phyloP scores from a whole-genome alignment of 768 basidiomycete species.

The Suillus lakei region DNA sequence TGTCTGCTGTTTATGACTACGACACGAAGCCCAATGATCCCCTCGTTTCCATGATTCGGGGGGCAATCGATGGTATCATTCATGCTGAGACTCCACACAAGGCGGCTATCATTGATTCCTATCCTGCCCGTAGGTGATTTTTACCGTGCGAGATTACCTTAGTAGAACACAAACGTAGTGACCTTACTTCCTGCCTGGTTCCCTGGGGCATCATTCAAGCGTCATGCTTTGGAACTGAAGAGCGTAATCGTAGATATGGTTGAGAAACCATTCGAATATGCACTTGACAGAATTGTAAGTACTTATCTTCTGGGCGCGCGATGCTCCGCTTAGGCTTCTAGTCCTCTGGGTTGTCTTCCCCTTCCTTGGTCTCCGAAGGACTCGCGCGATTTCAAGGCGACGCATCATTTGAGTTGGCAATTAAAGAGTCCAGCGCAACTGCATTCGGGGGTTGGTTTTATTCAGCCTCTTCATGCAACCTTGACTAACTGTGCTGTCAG shows the following conservation, averaged over 20 bases:
- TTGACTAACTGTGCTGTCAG: background rate
- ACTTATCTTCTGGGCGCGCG: background rate
- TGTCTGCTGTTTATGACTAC: conserved; percentile 43
- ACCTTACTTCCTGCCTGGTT: conserved; percentile 52
- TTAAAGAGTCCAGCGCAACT: conserved; percentile 14
- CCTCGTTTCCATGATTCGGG: conserved; percentile 41
- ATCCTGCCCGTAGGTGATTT: conserved; percentile 27
- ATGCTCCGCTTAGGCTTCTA: conserved; percentile 12
- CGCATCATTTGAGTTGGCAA: conserved; percentile 3
- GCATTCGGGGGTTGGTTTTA: conserved; percentile 14
- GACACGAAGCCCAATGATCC: conserved; percentile 39
- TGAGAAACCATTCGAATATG: conserved; percentile 13
- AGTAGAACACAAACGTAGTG: conserved; percentile 29
- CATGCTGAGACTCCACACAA: conserved; percentile 10
- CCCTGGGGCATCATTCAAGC: conserved; percentile 50
- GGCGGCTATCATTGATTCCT: conserved; percentile 15
- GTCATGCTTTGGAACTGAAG: conserved; percentile 44
- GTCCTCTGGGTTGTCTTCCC: conserved; percentile 33
- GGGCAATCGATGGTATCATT: conserved; percentile 25
- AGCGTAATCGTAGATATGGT: conserved; percentile 24
- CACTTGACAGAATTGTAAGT: conserved; percentile 12
- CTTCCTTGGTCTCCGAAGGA: conserved; percentile 41
- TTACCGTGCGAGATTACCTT: conserved; percentile 15
- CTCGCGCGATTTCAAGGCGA: conserved; percentile 6
- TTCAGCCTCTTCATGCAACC: background rate